A percentile compares a stretch with the other conserved stretches of the same genome.
phyloP scores from a whole-genome alignment of 352 stramenopile species.

The Globisporangium perplexum region DNA sequence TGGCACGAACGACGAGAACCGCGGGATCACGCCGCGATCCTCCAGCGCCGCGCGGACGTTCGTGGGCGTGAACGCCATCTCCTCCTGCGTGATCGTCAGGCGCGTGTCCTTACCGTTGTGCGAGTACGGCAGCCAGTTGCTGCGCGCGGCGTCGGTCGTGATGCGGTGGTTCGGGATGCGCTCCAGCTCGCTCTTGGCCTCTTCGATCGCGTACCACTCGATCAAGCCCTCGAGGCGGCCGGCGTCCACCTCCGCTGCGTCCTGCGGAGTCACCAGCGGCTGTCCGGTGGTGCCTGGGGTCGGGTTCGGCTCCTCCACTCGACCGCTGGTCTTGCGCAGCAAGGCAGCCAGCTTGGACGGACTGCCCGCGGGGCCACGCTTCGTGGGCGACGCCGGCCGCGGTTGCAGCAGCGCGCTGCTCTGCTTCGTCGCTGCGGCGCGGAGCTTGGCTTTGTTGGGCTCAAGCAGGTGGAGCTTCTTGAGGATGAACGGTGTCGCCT shows the following conservation, averaged over 20 bases:
- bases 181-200: constrained; percentile 59
- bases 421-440: not conserved
- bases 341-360: not conserved
- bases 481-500: constrained; percentile 58
- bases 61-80: constrained; percentile 44
- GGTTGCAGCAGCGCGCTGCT: not conserved
- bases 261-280: not conserved
- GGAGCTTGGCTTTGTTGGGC: constrained; percentile 1
- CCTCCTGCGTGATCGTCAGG: constrained; percentile 52
- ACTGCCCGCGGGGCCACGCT: constrained; percentile 1
- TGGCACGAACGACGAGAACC: constrained; percentile 12
- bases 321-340: not conserved
- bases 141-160: constrained; percentile 42
- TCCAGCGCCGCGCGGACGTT: constrained; percentile 61
- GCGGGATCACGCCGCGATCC: constrained; percentile 63
- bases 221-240: constrained; percentile 49
- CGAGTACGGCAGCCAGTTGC: constrained; percentile 43
- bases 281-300: not conserved
- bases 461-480: constrained; percentile 60
- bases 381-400: constrained; percentile 5
- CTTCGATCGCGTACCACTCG: constrained; percentile 73
- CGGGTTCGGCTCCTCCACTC: not conserved
- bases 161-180: constrained; percentile 62
- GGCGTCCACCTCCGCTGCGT: constrained; percentile 24
- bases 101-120: constrained; percentile 52